phyloP scores from a whole-genome alignment of 2,329 filamentous ascomycete genomes.

The Thyridium curvatum region DNA sequence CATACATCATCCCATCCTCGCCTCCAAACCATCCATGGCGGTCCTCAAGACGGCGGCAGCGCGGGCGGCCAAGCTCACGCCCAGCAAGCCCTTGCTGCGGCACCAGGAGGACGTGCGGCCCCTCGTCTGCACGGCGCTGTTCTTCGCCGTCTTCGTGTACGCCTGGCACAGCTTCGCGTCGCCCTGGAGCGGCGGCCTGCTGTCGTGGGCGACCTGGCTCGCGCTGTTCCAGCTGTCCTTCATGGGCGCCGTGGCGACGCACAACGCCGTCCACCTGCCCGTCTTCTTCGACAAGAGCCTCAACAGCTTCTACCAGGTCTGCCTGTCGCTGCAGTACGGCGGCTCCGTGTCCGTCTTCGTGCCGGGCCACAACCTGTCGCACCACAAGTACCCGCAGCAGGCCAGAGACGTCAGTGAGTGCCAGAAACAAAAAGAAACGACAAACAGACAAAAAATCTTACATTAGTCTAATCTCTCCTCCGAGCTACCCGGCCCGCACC shows the following conservation, averaged over 20 bases:
- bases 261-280: constrained; percentile 8
- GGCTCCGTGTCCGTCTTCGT: constrained; percentile 7
- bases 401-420: constrained; percentile 9
- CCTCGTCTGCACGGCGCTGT: constrained; percentile 4
- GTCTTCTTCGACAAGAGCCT: constrained; percentile 3
- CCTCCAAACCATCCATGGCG: too few relatives aligned
- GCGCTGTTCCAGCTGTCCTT: constrained; percentile 7
- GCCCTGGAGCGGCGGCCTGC: constrained; percentile 5
- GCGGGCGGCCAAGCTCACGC: too few relatives aligned
- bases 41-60: too few relatives aligned
- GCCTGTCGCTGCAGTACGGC: constrained; percentile 8
- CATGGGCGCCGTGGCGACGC: constrained; percentile 8
- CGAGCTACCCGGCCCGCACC: too few relatives aligned
- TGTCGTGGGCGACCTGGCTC: constrained; percentile 5
- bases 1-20: too few relatives aligned
- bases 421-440: too few relatives aligned
- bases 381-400: constrained; percentile 8
- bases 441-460: neutral
- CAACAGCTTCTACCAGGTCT: constrained; percentile 7
- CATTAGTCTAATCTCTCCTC: too few relatives aligned
- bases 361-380: constrained; percentile 7
- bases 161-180: constrained; percentile 5
- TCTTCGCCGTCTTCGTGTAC: constrained; percentile 6
- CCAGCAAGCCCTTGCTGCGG: constrained; percentile 1
- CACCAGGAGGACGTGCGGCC: constrained; percentile 5